A percentile compares a stretch with the other conserved stretches of the same genome.
Evolutionary conservation across 257 asterid genomes (phyloP).

Genomic region (Solanum ossicruentum): DNA sequence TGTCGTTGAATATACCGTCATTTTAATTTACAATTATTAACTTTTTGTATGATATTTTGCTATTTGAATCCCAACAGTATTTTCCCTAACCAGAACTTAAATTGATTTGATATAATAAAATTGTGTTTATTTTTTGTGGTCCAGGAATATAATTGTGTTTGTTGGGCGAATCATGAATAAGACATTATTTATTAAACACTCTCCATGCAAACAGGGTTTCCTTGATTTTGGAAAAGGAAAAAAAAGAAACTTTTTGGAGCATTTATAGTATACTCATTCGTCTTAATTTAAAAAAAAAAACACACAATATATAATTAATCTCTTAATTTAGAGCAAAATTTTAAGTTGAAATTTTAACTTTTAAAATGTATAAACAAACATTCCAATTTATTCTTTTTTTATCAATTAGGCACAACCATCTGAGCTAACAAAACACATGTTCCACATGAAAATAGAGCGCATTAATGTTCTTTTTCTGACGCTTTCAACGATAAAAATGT

Average conservation of each 20-base stretch:
- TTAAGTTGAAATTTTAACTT: no score
- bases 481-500: no score
- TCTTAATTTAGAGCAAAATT: no score
- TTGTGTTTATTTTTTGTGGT: not conserved
- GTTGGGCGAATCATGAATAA: not conserved
- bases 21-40: not conserved
- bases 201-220: not conserved
- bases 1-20: not conserved
- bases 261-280: not conserved
- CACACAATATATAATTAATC: no score
- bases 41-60: no score
- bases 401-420: no score
- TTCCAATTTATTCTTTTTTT: fast-evolving
- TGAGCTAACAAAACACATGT: no score
- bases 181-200: not conserved
- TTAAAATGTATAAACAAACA: no score
- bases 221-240: not conserved
- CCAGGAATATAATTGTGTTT: not conserved
- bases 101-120: not conserved
- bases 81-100: not conserved
- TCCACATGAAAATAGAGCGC: no score
- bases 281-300: no score
- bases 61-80: not conserved
- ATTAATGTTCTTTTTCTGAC: no score
- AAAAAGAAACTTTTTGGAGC: not conserved